Percentiles rank a stretch among this genome's conserved stretches.
These are phyloP conservation scores for Epichloe elymi DNA, from an alignment of 2,329 filamentous ascomycete species.

Conservation along the genomic window DNA sequence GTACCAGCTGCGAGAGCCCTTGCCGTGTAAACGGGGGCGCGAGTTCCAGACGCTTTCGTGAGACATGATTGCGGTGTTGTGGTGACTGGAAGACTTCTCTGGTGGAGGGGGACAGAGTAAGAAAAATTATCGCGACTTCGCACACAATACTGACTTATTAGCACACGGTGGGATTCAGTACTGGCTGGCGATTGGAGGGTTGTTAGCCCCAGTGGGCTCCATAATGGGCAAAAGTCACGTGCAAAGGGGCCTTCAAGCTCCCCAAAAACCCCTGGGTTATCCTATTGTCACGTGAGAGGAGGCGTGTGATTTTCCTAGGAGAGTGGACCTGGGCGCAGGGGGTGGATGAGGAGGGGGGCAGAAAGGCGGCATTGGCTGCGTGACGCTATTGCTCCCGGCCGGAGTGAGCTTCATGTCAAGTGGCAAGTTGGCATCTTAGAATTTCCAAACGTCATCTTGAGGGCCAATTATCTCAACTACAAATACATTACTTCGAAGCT, in stretches of 20 bases:
- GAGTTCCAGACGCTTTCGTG: conserved; percentile 99
- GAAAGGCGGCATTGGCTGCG: background rate
- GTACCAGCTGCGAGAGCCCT: conserved; percentile 89
- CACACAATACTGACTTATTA: conserved; percentile 2
- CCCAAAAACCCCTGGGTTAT: background rate
- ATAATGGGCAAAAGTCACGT: background rate
- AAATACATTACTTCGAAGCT: background rate
- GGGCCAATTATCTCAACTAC: background rate
- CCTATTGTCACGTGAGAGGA: conserved; percentile 11
- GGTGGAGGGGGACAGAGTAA: conserved; percentile 9
- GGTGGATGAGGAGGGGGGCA: conserved; percentile 2
- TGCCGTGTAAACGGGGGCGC: conserved; percentile 92
- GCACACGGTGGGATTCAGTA: conserved; percentile 9
- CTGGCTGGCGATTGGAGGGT: conserved; percentile 23
- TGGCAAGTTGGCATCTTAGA: background rate
- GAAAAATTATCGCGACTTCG: conserved; percentile 6
- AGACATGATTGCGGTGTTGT: conserved; percentile 39
- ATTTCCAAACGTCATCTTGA: background rate
- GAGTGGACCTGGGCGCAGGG: background rate
- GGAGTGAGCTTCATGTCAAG: background rate
- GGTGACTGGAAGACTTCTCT: conserved; percentile 10
- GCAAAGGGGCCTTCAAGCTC: background rate
- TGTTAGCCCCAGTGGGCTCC: conserved; percentile 21
- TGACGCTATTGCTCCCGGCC: background rate
- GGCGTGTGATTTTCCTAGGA: background rate